Conservation (phyloP, 176 grass and related monocot genomes). For the Cenchrus americanus region DNA sequence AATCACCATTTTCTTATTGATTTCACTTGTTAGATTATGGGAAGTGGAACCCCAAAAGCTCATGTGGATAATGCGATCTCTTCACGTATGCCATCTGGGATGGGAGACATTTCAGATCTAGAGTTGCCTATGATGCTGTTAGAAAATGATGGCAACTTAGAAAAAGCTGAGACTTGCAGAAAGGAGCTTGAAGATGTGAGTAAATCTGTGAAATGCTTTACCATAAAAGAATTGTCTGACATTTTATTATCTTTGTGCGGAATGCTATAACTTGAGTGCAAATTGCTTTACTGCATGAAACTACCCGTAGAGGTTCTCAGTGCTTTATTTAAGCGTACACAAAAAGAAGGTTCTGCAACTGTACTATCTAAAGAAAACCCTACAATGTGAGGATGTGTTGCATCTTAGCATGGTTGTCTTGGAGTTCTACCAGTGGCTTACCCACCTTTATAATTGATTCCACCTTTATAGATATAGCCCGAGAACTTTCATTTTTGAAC, state of each 20-base stretch:
- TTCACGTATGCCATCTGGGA: constrained; percentile 35
- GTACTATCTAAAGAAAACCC: constrained; percentile 13
- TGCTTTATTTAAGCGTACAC: constrained; percentile 10
- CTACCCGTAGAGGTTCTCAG: not conserved
- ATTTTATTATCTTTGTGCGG: constrained; percentile 24
- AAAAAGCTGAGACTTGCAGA: constrained; percentile 84
- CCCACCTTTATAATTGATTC: constrained; percentile 18
- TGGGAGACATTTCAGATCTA: constrained; percentile 62
- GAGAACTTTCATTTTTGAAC: constrained; percentile 3
- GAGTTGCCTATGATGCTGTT: constrained; percentile 64
- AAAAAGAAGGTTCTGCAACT: not conserved
- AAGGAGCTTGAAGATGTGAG: constrained; percentile 96
- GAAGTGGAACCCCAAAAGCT: constrained; percentile 55
- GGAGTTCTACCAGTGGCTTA: constrained; percentile 3
- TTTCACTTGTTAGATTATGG: constrained; percentile 53
- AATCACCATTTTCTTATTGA: constrained; percentile 32
- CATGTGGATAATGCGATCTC: constrained; percentile 44
- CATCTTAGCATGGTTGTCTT: constrained; percentile 30
- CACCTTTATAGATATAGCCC: constrained; percentile 23
- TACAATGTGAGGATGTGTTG: not conserved
- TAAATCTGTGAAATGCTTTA: constrained; percentile 45
- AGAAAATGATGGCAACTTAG: constrained; percentile 81
- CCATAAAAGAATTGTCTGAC: constrained; percentile 32
- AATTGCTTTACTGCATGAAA: not conserved
- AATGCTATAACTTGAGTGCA: constrained; percentile 12